A percentile compares a stretch with the other conserved stretches of the same genome.
Evolutionary conservation across 495 filamentous ascomycete species (phyloP).

Genomic region (Neurospora pannonica): DNA sequence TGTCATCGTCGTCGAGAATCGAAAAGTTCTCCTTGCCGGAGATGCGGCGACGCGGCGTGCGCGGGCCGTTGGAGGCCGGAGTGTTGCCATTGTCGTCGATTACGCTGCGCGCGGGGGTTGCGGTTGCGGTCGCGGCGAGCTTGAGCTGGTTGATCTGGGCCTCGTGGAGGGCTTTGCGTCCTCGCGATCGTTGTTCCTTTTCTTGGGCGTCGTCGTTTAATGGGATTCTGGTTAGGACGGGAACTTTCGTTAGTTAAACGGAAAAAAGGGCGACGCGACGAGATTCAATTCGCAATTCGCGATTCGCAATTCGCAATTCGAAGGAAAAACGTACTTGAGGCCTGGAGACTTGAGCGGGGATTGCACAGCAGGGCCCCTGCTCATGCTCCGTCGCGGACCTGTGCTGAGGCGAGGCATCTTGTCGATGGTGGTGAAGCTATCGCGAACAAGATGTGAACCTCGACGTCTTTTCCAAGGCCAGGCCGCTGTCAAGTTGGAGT

Average conservation of each 20-base stretch:
- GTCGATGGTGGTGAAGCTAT: conserved; percentile 4
- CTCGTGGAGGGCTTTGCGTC: conserved; percentile 79
- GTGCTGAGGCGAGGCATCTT: conserved; percentile 71
- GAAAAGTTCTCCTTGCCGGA: conserved; percentile 46
- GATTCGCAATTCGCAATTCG: conserved; percentile 46
- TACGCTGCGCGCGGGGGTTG: conserved; percentile 64
- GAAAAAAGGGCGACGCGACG: background rate
- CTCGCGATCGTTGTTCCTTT: conserved; percentile 80
- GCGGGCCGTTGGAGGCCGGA: conserved; percentile 45
- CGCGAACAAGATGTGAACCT: background rate
- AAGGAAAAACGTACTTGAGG: conserved; percentile 37
- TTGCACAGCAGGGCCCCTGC: conserved; percentile 32
- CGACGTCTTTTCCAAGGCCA: background rate
- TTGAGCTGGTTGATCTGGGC: conserved; percentile 86
- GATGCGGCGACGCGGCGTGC: conserved; percentile 42
- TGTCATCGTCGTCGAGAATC: conserved; percentile 43
- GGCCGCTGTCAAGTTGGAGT: background rate
- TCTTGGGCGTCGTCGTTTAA: conserved; percentile 93
- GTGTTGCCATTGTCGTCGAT: conserved; percentile 45
- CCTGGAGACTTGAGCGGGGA: conserved; percentile 13
- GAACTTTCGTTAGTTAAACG: background rate
- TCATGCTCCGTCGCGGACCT: conserved; percentile 42
- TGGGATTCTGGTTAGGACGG: conserved; percentile 52
- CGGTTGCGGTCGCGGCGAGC: conserved; percentile 54
- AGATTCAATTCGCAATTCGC: conserved; percentile 4